Conservation (phyloP, 1,139 yeast genomes). For the Suhomyces yuchorum region DNA sequence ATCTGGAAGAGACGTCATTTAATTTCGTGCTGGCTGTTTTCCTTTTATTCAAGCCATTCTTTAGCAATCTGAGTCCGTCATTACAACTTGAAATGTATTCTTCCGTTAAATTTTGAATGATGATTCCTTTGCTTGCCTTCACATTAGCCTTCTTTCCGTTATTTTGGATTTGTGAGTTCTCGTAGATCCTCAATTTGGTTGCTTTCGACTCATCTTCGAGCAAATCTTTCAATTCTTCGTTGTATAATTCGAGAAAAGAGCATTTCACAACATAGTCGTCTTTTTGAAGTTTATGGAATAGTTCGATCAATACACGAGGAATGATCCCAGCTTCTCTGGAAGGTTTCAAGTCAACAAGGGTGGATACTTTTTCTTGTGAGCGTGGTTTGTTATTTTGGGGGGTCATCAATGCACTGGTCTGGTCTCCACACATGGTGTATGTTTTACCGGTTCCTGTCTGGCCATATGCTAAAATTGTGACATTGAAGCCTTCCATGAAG, state of each 20-base stretch:
- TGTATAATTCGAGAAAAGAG: constrained; percentile 72
- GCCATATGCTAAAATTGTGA: constrained; percentile 84
- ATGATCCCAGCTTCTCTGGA: constrained; percentile 56
- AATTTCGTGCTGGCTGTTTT: constrained; percentile 71
- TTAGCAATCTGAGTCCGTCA: constrained; percentile 56
- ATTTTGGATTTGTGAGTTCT: constrained; percentile 19
- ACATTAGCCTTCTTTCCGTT: constrained; percentile 2
- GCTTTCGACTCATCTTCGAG: constrained; percentile 44
- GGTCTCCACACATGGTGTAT: constrained; percentile 79
- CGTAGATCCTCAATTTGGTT: constrained; percentile 53
- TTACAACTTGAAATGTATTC: constrained; percentile 52
- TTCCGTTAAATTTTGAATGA: constrained; percentile 60
- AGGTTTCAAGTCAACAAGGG: constrained; percentile 16
- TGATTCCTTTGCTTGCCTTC: constrained; percentile 22
- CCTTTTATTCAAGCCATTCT: constrained; percentile 56
- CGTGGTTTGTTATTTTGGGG: not conserved
- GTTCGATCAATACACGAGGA: constrained; percentile 61
- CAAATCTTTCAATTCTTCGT: constrained; percentile 69
- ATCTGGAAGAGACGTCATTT: constrained; percentile 70
- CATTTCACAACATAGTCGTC: constrained; percentile 65
- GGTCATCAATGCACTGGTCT: not conserved
- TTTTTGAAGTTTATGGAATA: constrained; percentile 48
- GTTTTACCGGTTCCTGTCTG: constrained; percentile 93
- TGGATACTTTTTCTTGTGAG: not conserved
- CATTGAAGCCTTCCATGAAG: constrained; percentile 69